phyloP scores from a whole-genome alignment of 371 early-diverging fungal genomes.

The Gilbertella persicaria region DNA sequence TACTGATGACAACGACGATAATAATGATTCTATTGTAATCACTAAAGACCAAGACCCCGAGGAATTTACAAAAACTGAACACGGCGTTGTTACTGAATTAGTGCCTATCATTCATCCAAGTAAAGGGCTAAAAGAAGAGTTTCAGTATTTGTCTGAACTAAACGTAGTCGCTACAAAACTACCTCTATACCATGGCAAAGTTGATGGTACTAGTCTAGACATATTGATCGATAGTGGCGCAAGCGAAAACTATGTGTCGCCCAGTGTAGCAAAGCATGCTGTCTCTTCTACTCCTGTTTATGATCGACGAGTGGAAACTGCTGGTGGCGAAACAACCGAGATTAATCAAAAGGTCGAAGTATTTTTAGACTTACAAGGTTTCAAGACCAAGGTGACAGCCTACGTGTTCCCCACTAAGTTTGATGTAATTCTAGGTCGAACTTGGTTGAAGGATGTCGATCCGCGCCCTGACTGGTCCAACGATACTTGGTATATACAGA shows the following conservation, averaged over 20 bases:
- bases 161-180: background rate
- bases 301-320: slow-evolving; percentile 8
- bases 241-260: slow-evolving; percentile 14
- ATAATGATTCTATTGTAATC: background rate
- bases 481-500: slow-evolving; percentile 1
- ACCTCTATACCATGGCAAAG: background rate
- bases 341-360: slow-evolving; percentile 4
- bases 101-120: background rate
- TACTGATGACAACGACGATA: background rate
- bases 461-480: slow-evolving; percentile 8
- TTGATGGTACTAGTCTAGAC: background rate
- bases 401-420: slow-evolving; percentile 16
- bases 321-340: background rate
- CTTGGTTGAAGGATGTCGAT: slow-evolving; percentile 6
- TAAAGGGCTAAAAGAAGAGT: background rate
- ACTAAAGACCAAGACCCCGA: no score
- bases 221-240: slow-evolving; percentile 10
- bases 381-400: background rate
- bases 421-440: slow-evolving; percentile 11
- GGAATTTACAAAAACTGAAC: background rate
- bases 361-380: background rate
- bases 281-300: background rate
- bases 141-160: background rate
- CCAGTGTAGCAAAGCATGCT: background rate
- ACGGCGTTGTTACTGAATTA: background rate